These are phyloP conservation scores for Fusarium illudens DNA, from an alignment of 2,329 filamentous ascomycete species.

Conservation along the genomic window DNA sequence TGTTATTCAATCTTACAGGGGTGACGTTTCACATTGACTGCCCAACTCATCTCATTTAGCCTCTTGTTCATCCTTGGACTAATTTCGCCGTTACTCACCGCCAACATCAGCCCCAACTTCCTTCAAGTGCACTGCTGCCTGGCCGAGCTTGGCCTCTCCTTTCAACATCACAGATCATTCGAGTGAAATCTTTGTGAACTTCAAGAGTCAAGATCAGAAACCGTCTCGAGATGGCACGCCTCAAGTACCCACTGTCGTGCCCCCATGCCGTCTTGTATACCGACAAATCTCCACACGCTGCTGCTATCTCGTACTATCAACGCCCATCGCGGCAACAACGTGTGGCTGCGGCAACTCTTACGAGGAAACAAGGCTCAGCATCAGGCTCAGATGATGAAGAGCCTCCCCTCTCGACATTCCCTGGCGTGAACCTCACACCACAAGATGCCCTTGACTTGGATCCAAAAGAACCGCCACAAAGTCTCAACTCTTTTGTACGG, in stretches of 20 bases:
- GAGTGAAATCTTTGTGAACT: neutral
- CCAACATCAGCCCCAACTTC: neutral
- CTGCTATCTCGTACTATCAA: neutral
- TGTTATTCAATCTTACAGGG: neutral
- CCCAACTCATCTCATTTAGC: too few species aligned
- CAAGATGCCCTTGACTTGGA: conserved; percentile 1
- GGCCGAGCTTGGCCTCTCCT: neutral
- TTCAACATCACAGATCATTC: neutral
- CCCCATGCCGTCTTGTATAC: neutral
- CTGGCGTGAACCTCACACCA: neutral
- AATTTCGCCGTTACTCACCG: neutral
- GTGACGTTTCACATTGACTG: neutral
- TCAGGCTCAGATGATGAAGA: neutral
- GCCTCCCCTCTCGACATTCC: neutral
- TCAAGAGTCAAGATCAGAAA: neutral
- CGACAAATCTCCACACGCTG: neutral
- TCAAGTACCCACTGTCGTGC: neutral
- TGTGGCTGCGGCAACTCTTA: neutral
- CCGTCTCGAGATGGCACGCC: neutral
- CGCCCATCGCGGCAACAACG: neutral
- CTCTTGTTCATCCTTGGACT: neutral
- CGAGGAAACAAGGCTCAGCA: neutral
- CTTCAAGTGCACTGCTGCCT: neutral
- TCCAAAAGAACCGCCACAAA: neutral
- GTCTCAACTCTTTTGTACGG: neutral